phyloP scores from a whole-genome alignment of 768 basidiomycete genomes.

The Lactarius indigo region DNA sequence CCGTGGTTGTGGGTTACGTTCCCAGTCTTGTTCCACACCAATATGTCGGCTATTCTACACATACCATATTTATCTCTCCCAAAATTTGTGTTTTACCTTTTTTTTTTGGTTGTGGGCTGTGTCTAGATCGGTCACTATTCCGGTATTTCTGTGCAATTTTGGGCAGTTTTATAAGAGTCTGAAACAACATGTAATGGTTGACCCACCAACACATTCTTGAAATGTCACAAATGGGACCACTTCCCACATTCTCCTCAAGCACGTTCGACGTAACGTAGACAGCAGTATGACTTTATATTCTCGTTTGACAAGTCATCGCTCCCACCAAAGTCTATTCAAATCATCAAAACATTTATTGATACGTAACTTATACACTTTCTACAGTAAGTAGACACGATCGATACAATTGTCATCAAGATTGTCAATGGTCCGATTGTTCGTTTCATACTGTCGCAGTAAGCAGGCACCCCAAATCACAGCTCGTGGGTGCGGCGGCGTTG shows the following conservation, averaged over 20 bases:
- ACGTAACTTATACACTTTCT: background rate
- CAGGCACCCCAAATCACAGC: background rate
- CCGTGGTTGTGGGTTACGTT: background rate
- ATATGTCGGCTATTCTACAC: background rate
- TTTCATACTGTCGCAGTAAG: conserved; percentile 7
- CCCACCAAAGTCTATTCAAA: too few species aligned
- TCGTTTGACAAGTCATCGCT: too few species aligned
- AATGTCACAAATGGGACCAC: background rate
- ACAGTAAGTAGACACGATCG: background rate
- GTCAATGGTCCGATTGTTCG: background rate
- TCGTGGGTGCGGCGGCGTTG: background rate
- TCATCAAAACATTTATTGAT: background rate
- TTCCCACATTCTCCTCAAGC: background rate
- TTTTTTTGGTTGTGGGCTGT: background rate
- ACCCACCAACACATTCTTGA: background rate
- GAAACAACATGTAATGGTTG: background rate
- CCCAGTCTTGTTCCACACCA: background rate
- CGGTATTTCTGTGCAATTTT: background rate
- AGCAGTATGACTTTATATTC: background rate
- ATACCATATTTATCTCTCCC: background rate
- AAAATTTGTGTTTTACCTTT: background rate
- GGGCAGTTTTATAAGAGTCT: background rate
- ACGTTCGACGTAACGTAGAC: background rate
- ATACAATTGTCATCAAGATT: background rate
- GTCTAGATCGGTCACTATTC: background rate